Evolutionary conservation across 768 basidiomycete species (phyloP).

Genomic region (Tremella yokohamensis): DNA sequence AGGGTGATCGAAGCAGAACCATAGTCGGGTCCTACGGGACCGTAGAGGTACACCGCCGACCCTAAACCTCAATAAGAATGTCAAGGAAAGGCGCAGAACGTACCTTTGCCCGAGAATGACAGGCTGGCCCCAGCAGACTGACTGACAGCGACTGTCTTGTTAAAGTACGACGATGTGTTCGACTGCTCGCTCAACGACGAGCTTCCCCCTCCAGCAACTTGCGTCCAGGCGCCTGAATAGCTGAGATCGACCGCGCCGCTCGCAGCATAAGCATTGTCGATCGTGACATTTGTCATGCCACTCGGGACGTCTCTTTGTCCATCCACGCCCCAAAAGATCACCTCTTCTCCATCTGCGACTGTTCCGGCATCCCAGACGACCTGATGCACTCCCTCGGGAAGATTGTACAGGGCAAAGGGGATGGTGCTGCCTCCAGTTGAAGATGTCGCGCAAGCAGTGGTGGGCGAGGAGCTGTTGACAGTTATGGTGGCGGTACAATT

Average conservation of each 20-base stretch:
- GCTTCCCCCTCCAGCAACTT: neutral
- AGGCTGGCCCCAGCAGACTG: slow-evolving; percentile 9
- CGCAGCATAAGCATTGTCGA: slow-evolving; percentile 24
- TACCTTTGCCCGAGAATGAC: slow-evolving; percentile 18
- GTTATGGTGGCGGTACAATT: slow-evolving; percentile 35
- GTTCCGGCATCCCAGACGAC: slow-evolving; percentile 22
- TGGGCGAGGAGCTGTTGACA: slow-evolving; percentile 32
- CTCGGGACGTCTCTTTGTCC: slow-evolving; percentile 14
- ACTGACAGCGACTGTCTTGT: slow-evolving; percentile 19
- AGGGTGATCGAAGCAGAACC: slow-evolving; percentile 22
- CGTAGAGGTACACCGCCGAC: slow-evolving; percentile 29
- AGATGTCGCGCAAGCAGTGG: slow-evolving; percentile 34
- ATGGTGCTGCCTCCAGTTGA: slow-evolving; percentile 5
- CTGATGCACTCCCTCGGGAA: slow-evolving; percentile 32
- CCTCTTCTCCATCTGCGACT: slow-evolving; percentile 13
- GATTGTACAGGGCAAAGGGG: slow-evolving; percentile 29
- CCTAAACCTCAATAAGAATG: slow-evolving; percentile 14
- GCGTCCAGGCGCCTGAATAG: slow-evolving; percentile 20
- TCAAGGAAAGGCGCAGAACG: slow-evolving; percentile 6
- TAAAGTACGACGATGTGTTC: slow-evolving; percentile 2
- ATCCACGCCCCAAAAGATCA: slow-evolving; percentile 43
- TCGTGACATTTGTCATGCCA: slow-evolving; percentile 28
- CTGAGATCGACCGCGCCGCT: slow-evolving; percentile 3
- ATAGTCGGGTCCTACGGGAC: slow-evolving; percentile 26
- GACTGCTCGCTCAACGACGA: slow-evolving; percentile 4